Base-by-base conservation (phyloP, 768 basidiomycete species). In the Mycena haematopus region DNA sequence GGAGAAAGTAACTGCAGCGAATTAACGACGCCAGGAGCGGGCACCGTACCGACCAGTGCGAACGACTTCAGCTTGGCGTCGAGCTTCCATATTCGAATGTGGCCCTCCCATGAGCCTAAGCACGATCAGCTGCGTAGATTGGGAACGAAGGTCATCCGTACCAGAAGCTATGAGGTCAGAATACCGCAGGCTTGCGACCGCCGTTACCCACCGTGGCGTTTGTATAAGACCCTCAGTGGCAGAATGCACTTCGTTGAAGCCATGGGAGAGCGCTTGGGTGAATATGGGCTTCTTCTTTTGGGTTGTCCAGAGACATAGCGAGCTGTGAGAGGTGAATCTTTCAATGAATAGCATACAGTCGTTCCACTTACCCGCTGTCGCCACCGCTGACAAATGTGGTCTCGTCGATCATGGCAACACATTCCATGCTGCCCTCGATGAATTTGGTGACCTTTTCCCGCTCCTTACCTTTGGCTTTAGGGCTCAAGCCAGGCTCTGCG, bases 221-320 rank as follows among this genome's bases (percentile, higher is more conserved):
- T 81, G 82, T 46, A 96, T 82, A 38, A 84, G 69, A 19, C 91
- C 92, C 69, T 92, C 93, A 0, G 88, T 87, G 58, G 90, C 85
- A 1, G 90, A 91, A 15, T 82, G 75, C 7, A 81, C 78, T 73
- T 91, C 86, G 66, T 91, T 83, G 46, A 95, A 76, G 6, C 97
- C 97, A 73, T 99, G 97, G 4, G 94, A 92, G 47, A 98, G 78
- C 7, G 90, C 82, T 60, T 91, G 86, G 0, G 90, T 93, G 75
- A 92, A 97, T 46, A 96, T 78, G 0, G 97, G 94, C 76, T 99
- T 99, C 80, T 99, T 98, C 82, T 95, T 96, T 63, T 85, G 84
- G 11, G 87, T 97, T 31, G 83, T 86, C 95, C 96, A 99, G 5
- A 99, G 82, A 63, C 85, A 92, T 71, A 99, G 88, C n/a, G 95